Conservation (phyloP, 805 yeast genomes). For the Kuraishia floccosa region DNA sequence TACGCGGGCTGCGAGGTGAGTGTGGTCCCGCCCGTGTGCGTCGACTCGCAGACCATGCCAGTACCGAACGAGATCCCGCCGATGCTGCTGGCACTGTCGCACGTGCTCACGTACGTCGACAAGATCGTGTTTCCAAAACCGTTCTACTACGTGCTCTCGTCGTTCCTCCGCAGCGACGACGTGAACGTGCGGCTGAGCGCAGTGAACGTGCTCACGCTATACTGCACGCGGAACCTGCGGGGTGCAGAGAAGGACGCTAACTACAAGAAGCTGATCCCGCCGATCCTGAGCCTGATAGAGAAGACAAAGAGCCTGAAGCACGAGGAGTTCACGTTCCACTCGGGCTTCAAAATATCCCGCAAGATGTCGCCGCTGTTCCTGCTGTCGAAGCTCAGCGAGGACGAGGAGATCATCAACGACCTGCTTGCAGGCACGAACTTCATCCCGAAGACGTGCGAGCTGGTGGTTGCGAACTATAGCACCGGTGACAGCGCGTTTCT, state of each 20-base stretch:
- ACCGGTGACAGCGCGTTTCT: slow-evolving; percentile 11
- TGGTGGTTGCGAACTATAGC: slow-evolving; percentile 14
- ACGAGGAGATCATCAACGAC: slow-evolving; percentile 20
- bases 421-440: slow-evolving; percentile 20
- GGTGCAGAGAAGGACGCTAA: slow-evolving; percentile 8
- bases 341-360: slow-evolving; percentile 12
- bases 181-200: slow-evolving; percentile 13
- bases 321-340: slow-evolving; percentile 9
- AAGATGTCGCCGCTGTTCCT: slow-evolving; percentile 21
- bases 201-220: slow-evolving; percentile 15
- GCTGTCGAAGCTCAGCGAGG: slow-evolving; percentile 19
- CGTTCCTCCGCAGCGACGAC: slow-evolving; percentile 13
- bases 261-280: slow-evolving; percentile 12
- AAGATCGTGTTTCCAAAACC: slow-evolving; percentile 10
- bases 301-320: slow-evolving; percentile 8
- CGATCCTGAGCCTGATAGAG: slow-evolving; percentile 10
- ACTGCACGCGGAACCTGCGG: slow-evolving; percentile 8
- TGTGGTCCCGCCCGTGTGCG: slow-evolving; percentile 8
- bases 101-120: slow-evolving; percentile 5
- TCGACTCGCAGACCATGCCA: slow-evolving; percentile 9
- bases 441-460: slow-evolving; percentile 19
- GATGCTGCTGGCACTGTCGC: slow-evolving; percentile 13
- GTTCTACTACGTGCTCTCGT: slow-evolving; percentile 13
- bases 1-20: slow-evolving; percentile 8
- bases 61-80: slow-evolving; percentile 13